Percentiles rank a stretch among this genome's conserved stretches.
phyloP scores from a whole-genome alignment of 2,329 filamentous ascomycete species.

The Xylaria hypoxylon region DNA sequence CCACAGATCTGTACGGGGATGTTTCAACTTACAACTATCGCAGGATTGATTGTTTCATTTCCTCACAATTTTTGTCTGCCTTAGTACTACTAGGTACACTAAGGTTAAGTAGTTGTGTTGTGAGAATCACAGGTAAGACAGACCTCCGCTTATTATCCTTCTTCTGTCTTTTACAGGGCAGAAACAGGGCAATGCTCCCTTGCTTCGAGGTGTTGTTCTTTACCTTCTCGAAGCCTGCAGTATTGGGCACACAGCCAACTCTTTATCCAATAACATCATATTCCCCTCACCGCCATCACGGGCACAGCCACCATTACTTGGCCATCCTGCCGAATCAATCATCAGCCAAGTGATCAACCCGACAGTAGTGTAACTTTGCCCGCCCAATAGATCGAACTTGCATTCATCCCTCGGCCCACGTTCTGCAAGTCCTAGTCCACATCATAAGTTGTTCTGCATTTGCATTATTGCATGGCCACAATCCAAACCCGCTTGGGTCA shows the following conservation, averaged over 20 bases:
- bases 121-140: background rate
- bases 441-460: background rate
- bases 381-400: background rate
- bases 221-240: constrained; percentile 35
- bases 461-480: constrained; percentile 21
- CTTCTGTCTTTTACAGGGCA: too few species aligned
- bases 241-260: constrained; percentile 12
- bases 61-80: too few species aligned
- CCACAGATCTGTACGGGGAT: too few species aligned
- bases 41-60: too few species aligned
- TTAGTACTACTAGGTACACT: too few species aligned
- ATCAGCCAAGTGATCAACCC: constrained; percentile 2
- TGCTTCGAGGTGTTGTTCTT: background rate
- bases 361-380: background rate
- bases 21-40: too few species aligned
- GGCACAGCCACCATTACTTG: constrained; percentile 23
- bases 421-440: constrained; percentile 3
- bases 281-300: constrained; percentile 15
- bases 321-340: constrained; percentile 1
- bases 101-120: too few species aligned
- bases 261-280: constrained; percentile 13
- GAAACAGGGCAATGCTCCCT: background rate
- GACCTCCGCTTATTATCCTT: background rate
- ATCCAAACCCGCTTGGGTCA: background rate
- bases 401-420: background rate